Base-by-base conservation (phyloP, 2,329 filamentous ascomycete species). In the Botryotinia narcissicola region DNA sequence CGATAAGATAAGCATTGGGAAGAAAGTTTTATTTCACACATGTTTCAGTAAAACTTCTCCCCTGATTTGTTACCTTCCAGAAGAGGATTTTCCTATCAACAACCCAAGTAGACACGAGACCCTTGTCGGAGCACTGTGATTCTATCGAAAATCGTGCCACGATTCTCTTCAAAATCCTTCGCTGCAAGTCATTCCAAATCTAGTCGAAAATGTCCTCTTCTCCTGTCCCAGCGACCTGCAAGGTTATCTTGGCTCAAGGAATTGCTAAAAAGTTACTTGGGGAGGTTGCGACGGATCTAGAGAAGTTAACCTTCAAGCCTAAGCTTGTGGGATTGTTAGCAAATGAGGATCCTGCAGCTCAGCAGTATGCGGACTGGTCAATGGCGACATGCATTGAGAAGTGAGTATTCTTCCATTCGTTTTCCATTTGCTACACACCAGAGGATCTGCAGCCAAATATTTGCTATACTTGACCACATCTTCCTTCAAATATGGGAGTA, bases 341-440 rank as follows among this genome's bases (percentile, higher is more conserved):
- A 78, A 98, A 97, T 83, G 88, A 89, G 77, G 96, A 99, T 83
- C 94, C 95, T 44, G 93, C 94, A 57, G 95, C 95, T 46, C 87
- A 93, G 79, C 94, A 97, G 85, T 98, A 99, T 82, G 96, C 96
- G 72, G 93, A 98, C 83, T 98, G 94, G 93, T 98, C 95, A 59
- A 93, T 94, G 83, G 98, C 97, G 87, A 98, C 96, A 6, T 97
- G 94, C 83, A 89, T 91, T 83, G 95, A 98, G 83, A 97, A 98
- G 95, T 98, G 87, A 91, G 92, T 62, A 57, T 35, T 25, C 72
- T 25, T 44, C 44, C n/a, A n/a, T 57, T 35, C 35, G 22, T 51
- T 54, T 25, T n/a, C 12, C 22, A 40, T 59, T 35, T 70, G 57
- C 61, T 70, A 69, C 32, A 57, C 66, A 69, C 16, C 2, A 57